Evolutionary conservation across 169 alveolate species (phyloP), one percentile per base, ranked within the genome.

Genomic region (Plasmodium billcollinsi): DNA sequence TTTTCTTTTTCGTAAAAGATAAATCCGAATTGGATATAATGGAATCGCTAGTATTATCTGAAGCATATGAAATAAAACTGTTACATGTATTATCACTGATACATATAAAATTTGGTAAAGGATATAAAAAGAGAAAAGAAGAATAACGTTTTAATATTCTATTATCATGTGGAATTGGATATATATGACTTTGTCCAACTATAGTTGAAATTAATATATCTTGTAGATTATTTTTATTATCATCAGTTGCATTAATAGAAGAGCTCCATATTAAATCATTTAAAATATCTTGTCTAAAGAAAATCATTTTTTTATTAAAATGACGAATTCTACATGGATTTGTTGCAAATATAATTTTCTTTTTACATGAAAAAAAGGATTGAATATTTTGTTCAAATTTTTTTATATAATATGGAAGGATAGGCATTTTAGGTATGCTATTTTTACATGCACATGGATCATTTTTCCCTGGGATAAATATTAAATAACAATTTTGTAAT

Each of bases 321-420:
- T 94, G 96, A 47, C 96, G 59, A 49, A 94, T 92, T 66, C 96
- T 74, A 67, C 96, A 94, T 11, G 96, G 96, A 73, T 92, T 94
- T 7, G 96, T 91, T 21, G 94, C 69, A 71, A 61, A 71, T 3
- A 92, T 61, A 1, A 94, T 88, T 26, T 49, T 76, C 26, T 58
- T 76, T 29, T 89, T 92, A 11, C 66, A 71, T 2, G 89, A 76
- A 52, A 71, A 89, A 33, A 33, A 78, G 7, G 67, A 80, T 11
- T 76, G 67, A 45, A 92, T 69, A 58, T 88, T 76, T 61, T 93
- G 93, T 62, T 59, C 61, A 70, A 94, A 59, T 26, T 90, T 89
- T 56, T 74, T 74, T 1, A 90, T 90, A 67, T 70, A 91, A 49
- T 88, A 85, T 9, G 88, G 67, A 11, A 94, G 86, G 15, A 94